Evolutionary conservation across 495 filamentous ascomycete species (phyloP), one percentile per base, ranked within the genome.

Genomic region (Hypoxylon fragiforme): DNA sequence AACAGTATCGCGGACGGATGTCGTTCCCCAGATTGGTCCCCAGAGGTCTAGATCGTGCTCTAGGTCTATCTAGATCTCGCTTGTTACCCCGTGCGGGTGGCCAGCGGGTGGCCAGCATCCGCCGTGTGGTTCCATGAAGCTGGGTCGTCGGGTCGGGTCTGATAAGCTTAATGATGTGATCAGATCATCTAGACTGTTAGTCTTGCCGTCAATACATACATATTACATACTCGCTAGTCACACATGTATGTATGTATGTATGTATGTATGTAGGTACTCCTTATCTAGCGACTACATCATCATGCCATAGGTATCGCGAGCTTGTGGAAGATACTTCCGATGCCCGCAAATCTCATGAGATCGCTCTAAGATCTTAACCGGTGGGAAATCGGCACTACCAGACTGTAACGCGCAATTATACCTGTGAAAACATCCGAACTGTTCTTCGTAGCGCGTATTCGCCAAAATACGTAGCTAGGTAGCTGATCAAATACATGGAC

Each of bases 11-110:
- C 41, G 22, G 24, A 16, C 50, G 50, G 46, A 55, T 55, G 22
- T 46, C 4, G 21, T 52, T 57, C 52, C 58, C 58, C 58, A 44
- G 58, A 56, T 50, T 44, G 45, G 39, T 50, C 52, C 38, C 28
- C 52, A 24, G 30, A 45, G 48, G 52, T 53, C 58, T 62, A 57
- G 58, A 62, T 62, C 52, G 52, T 34, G 58, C 58, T 62, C 58
- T 62, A 49, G 58, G 58, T 62, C 52, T 56, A 48, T 56, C 58
- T 62, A 52, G 58, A 62, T 62, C 52, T 57, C 47, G 52, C 58
- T 48, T 45, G 46, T 18, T 50, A 43, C 46, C 46, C 57, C 57
- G 46, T 51, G 41, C 31, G 37, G 47, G 36, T 36, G 42, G 28
- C 34, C 14, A 35, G 4, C 24, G 24, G 4, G 8, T 34, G 31